phyloP scores from a whole-genome alignment of 139 green algal species.

The Picochlorum sp. region DNA sequence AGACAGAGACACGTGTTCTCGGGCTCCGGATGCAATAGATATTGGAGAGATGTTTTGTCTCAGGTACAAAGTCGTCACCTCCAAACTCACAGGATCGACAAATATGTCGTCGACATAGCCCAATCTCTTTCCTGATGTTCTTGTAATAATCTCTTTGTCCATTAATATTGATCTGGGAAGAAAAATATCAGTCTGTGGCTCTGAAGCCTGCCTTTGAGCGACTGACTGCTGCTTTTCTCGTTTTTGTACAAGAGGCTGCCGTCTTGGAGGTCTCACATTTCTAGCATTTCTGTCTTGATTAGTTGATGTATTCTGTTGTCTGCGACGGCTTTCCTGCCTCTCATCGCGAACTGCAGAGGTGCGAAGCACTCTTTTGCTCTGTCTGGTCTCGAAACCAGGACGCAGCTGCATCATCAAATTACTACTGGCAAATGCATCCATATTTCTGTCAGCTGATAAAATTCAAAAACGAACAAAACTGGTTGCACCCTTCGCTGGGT shows the following conservation, averaged over 20 bases:
- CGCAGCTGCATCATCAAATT: no score
- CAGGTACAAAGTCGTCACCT: conserved; percentile 59
- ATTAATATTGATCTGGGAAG: conserved; percentile 20
- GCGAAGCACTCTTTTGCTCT: not conserved
- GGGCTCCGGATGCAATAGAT: not conserved
- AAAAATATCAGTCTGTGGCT: conserved; percentile 4
- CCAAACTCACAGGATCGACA: conserved; percentile 42
- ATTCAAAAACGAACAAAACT: no score
- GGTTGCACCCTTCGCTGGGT: no score
- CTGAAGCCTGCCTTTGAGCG: not conserved
- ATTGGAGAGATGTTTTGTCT: conserved; percentile 26
- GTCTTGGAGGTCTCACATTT: not conserved
- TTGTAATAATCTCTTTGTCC: conserved; percentile 30
- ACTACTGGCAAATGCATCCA: no score
- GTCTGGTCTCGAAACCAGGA: no score
- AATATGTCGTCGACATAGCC: conserved; percentile 52
- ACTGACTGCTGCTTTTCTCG: not conserved
- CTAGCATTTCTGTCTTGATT: not conserved
- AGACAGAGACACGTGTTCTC: conserved; percentile 40
- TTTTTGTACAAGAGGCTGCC: not conserved
- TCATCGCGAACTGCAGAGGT: not conserved
- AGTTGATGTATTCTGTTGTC: not conserved
- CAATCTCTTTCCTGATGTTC: conserved; percentile 44
- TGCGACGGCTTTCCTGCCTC: not conserved
- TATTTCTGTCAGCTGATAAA: no score